Base-by-base conservation (phyloP, 2,329 filamentous ascomycete genomes). In the Stemphylium lycopersici region DNA sequence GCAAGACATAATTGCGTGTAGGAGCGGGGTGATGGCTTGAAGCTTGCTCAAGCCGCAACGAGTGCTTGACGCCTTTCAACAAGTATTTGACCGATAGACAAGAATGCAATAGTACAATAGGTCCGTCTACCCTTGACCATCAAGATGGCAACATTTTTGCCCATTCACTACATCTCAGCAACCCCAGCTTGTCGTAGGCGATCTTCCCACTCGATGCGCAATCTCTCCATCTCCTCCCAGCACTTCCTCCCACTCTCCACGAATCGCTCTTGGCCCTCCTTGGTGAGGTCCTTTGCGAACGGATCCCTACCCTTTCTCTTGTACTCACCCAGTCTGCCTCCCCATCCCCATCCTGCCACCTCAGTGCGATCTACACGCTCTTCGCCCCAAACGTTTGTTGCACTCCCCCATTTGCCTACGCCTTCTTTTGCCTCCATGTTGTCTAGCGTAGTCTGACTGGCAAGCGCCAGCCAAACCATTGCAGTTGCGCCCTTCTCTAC, bases 391-490 rank as follows among this genome's bases (percentile, higher is more conserved):
- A 83, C 73, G 60, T 88, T 83, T 7, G 83, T 83, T n/a, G 85
- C 84, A 26, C 89, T 90, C 2, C 93, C 93, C 93, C 93, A 98
- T 78, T 98, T 98, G 45, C 75, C 83, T 71, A 80, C 87, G 58
- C 81, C 82, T 39, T 80, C 81, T 2, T 74, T 61, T 18, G 68
- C 72, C 62, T 84, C 79, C 33, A 81, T 71, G 2, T 78, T 79
- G 45, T 90, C 84, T 12, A 93, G 80, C 16, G 81, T 79, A 13
- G 83, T 83, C 53, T 88, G 83, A 6, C 85, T 78, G 16, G 88
- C 83, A 11, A 98, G 83, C 0, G 89, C 85, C 6, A 96, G 77
- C 89, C 90, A 97, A 20, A 89, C 87, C 4, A 90, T 84, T 0
- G 91, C 86, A 42, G 83, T 83, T 6, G 93, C 91, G 37, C 89